Evolutionary conservation across 352 stramenopile species (phyloP), one percentile per base, ranked within the genome.

Genomic region (Lagenidium sp.): DNA sequence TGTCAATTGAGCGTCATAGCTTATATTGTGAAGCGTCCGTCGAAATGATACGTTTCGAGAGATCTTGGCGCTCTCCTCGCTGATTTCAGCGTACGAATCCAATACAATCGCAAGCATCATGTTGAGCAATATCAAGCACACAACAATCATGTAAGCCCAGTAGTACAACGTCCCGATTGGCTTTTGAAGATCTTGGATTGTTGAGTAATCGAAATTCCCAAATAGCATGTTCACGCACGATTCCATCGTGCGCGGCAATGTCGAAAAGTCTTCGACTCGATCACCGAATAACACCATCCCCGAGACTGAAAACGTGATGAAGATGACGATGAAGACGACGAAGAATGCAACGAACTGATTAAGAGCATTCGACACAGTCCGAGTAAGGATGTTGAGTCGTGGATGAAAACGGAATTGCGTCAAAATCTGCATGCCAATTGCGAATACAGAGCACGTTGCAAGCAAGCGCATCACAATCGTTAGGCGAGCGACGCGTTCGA

Each of bases 101-200:
- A 85, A 53, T 2, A 85, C 68, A 34, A 85, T 85, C 16, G 72
- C 72, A 29, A 85, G 65, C 63, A 85, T 82, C 56, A 85, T 79
- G 44, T 82, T 85, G 26, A 85, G 62, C 39, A 85, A 49, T 21
- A 84, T 57, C 36, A 86, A 71, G 25, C 61, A 72, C 30, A 82
- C 64, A 4, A 82, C 57, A 30, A 81, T 53, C 64, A 85, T 78
- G 51, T 79, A 80, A 5, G 42, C 38, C 72, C 72, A 81, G 51
- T 85, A 85, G 57, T 72, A 85, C 15, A 85, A 32, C 55, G 79
- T 70, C 4, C 59, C 68, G 4, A 76, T 51, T 0, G 57, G 69
- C 0, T 49, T 16, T 36, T 76, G 57, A 10, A 79, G 41, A 41
- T 69, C 45, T 21, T 66, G 57, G 31, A 82, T 78, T 2, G 47